phyloP scores from a whole-genome alignment of 176 grass and related monocot genomes.

The Aegilops umbellulata region DNA sequence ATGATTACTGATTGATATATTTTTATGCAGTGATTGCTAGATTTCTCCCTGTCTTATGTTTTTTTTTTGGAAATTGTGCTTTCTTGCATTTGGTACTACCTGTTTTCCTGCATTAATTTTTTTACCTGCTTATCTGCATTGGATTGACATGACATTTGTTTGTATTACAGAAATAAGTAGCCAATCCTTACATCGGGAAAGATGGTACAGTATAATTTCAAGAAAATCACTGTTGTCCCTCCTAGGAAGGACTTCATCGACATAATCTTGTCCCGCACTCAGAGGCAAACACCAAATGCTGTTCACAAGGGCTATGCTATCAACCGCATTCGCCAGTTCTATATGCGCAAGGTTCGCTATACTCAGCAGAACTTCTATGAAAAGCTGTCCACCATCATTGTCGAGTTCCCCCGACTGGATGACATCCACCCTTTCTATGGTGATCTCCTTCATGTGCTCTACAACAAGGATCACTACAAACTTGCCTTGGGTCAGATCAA shows the following conservation, averaged over 20 bases:
- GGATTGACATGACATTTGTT: background rate
- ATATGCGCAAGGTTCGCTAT: slow-evolving; percentile 69
- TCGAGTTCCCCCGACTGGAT: slow-evolving; percentile 64
- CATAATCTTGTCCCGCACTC: slow-evolving; percentile 76
- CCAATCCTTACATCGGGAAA: background rate
- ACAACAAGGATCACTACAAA: slow-evolving; percentile 88
- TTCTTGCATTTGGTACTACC: background rate
- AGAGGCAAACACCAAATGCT: slow-evolving; percentile 68
- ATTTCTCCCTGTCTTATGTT: background rate
- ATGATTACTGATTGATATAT: background rate
- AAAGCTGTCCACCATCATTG: slow-evolving; percentile 65
- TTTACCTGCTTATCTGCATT: background rate
- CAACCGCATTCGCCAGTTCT: slow-evolving; percentile 59
- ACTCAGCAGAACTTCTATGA: slow-evolving; percentile 77
- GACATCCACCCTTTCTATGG: slow-evolving; percentile 69
- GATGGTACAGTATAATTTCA: slow-evolving; percentile 88
- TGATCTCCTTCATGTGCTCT: slow-evolving; percentile 70
- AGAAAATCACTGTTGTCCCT: slow-evolving; percentile 69
- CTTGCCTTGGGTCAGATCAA: slow-evolving; percentile 79
- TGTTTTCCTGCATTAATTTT: too few relatives aligned
- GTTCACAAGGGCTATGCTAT: slow-evolving; percentile 84
- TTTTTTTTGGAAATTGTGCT: background rate
- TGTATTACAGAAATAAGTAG: background rate
- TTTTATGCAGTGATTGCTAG: background rate
- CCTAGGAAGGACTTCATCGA: slow-evolving; percentile 76